Evolutionary conservation across 345 rosid species (phyloP), one percentile per base, ranked within the genome.

Genomic region (Arabidopsis thaliana): DNA sequence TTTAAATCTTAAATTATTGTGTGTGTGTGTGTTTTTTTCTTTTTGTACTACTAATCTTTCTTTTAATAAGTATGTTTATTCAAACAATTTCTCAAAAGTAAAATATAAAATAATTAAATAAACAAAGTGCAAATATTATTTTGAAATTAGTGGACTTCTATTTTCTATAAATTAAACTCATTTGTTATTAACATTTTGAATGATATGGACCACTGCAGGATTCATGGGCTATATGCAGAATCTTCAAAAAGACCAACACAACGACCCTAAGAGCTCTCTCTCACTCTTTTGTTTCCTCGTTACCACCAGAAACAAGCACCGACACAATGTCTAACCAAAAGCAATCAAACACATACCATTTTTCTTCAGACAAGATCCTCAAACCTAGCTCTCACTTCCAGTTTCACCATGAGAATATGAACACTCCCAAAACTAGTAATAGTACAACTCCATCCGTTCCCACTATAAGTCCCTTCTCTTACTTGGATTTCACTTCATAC

Each of bases 171-270:
- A 45, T 51, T 34, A 30, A 38, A 41, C 24, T 40, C 50, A 28
- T 49, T 11, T 66, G 34, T 23, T 45, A 56, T 33, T 62, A 30
- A 77, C 46, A 37, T 34, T 10, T 34, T 38, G 40, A 67, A 45
- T 77, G 7, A 62, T 30, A 44, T 79, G 36, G 30, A 67, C 32
- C 6, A 25, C 37, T 83, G 73, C 93, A 93, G 95, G 96, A 93
- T 30, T 81, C 93, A 34, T 93, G 98, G 98, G 98, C 98, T 20
- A 86, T 93, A 72, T 93, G 98, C 78, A 81, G 96, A 82, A 90
- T 93, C 84, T 93, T 93, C 88, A 93, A 86, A 86, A 90, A 88
- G 81, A 84, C 91, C 11, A 93, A 82, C 71, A 83, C 98, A 50
- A 81, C 88, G 38, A 83, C 89, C 66, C 89, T 87, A 69, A 81